Evolutionary conservation across 495 filamentous ascomycete genomes (phyloP).

Genomic region (Melanomma pulvis-pyrius): DNA sequence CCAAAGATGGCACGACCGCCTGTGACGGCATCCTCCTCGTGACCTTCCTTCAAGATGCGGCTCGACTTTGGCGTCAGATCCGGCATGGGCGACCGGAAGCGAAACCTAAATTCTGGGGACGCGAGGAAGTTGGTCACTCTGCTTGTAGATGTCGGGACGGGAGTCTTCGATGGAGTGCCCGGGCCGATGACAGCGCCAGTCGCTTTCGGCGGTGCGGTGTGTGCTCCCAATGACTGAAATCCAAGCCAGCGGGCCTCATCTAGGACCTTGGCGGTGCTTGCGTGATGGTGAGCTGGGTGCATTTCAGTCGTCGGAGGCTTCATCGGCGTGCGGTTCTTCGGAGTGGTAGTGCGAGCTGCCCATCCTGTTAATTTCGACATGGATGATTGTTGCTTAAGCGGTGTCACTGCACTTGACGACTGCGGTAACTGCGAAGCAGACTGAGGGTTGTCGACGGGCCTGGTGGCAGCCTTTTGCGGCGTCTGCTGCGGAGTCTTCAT

Average conservation of each 20-base stretch:
- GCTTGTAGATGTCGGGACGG: constrained; percentile 10
- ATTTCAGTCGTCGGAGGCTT: constrained; percentile 43
- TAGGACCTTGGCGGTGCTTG: constrained; percentile 41
- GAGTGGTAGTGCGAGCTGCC: constrained; percentile 37
- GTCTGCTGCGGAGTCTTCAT: constrained; percentile 18
- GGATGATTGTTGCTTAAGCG: constrained; percentile 15
- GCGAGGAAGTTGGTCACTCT: constrained; percentile 34
- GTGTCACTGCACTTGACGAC: neutral
- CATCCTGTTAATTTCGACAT: constrained; percentile 9
- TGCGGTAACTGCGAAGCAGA: constrained; percentile 27
- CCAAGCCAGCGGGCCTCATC: constrained; percentile 48
- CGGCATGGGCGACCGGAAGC: constrained; percentile 59
- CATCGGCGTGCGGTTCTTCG: constrained; percentile 42
- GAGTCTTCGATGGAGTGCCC: constrained; percentile 41
- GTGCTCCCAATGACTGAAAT: constrained; percentile 40
- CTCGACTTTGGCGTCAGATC: constrained; percentile 70
- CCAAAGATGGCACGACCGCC: constrained; percentile 26
- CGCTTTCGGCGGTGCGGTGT: constrained; percentile 45
- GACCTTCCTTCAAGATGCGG: constrained; percentile 69
- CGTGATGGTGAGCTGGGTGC: constrained; percentile 46
- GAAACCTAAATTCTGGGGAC: constrained; percentile 75
- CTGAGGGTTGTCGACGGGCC: neutral
- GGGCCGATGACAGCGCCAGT: constrained; percentile 33
- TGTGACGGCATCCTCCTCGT: constrained; percentile 55
- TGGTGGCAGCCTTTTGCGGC: constrained; percentile 11